Base-by-base conservation (phyloP, 768 basidiomycete species). In the Phlegmacium glaucopus region DNA sequence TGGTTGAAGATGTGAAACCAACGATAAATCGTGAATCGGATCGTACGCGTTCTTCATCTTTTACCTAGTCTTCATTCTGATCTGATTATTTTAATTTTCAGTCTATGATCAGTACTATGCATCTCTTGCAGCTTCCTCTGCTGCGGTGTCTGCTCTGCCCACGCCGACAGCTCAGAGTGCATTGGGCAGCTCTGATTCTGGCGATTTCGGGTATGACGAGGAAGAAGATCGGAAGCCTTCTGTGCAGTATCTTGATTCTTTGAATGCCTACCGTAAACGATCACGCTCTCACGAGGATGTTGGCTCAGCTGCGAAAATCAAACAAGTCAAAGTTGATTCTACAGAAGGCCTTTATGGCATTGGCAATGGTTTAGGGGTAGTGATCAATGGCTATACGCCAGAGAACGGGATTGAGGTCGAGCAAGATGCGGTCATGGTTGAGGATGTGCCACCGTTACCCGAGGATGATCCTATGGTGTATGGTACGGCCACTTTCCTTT, bases 101-200 rank as follows among this genome's bases (percentile, higher is more conserved):
- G 88, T 85, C 59, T 90, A 83, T 57, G 89, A 90, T 49, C 85
- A 84, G 48, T 91, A 91, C 54, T 91, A 91, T 52, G 88, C 90
- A 17, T 83, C 82, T 10, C 68, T 91, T 35, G 85, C 82, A 9
- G 84, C 82, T 1, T 85, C 74, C 8, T 65, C 70, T 1, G 62
- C 83, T 0, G 72, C 72, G 11, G 72, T 72, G 8, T 76, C 79
- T 4, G 82, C 87, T 1, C 75, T 76, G 48, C 76, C 78, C 2
- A 87, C 88, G 6, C 85, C 86, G 0, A 77, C 81, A 1, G 73
- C 75, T 6, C 77, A 74, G 42, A 69, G 72, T 6, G 66, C 40
- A 66, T 55, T 57, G 1, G 58, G 56, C 0, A 47, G 72, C 37
- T 76, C 75, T 22, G 72, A 74, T 37, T 74, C 72, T 34, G 79